Evolutionary conservation across 176 grass and related monocot species (phyloP).

Genomic region (Saccharum spontaneum): DNA sequence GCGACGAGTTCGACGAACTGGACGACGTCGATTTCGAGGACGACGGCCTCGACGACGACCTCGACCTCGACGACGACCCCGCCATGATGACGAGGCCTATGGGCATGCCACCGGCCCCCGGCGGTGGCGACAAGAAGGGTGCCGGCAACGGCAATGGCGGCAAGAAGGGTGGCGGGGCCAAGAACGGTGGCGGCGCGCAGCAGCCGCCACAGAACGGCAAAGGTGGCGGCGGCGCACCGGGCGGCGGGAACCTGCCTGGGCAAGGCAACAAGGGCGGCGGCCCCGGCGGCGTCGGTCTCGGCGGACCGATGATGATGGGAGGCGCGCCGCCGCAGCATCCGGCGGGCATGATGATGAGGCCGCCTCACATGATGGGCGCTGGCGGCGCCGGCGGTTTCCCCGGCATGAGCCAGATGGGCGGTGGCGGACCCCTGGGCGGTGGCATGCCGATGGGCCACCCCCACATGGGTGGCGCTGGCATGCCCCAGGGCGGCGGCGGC

Average conservation of each 20-base stretch:
- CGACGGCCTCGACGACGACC: slow-evolving; percentile 48
- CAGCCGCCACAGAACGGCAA: neutral
- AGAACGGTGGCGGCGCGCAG: neutral
- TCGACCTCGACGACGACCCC: slow-evolving; percentile 35
- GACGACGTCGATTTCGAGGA: slow-evolving; percentile 53
- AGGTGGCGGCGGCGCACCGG: slow-evolving; percentile 38
- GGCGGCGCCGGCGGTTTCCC: slow-evolving; percentile 42
- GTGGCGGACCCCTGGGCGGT: slow-evolving; percentile 48
- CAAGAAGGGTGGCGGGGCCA: neutral
- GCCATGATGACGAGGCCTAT: slow-evolving; percentile 51
- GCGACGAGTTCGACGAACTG: slow-evolving; percentile 53
- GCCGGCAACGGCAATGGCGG: slow-evolving; percentile 41
- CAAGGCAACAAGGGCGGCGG: slow-evolving; percentile 38
- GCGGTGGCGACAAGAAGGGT: slow-evolving; percentile 41
- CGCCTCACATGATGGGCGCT: slow-evolving; percentile 31
- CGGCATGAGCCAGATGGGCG: slow-evolving; percentile 54
- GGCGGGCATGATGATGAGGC: slow-evolving; percentile 35
- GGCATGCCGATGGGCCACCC: slow-evolving; percentile 53
- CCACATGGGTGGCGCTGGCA: neutral
- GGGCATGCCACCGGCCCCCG: neutral
- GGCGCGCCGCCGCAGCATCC: slow-evolving; percentile 26
- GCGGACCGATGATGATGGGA: slow-evolving; percentile 17
- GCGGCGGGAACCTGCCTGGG: neutral
- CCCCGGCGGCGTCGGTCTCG: neutral
- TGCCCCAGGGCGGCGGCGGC: neutral